Base-by-base conservation (phyloP, 208 protist species). In the Trypanosoma brucei region DNA sequence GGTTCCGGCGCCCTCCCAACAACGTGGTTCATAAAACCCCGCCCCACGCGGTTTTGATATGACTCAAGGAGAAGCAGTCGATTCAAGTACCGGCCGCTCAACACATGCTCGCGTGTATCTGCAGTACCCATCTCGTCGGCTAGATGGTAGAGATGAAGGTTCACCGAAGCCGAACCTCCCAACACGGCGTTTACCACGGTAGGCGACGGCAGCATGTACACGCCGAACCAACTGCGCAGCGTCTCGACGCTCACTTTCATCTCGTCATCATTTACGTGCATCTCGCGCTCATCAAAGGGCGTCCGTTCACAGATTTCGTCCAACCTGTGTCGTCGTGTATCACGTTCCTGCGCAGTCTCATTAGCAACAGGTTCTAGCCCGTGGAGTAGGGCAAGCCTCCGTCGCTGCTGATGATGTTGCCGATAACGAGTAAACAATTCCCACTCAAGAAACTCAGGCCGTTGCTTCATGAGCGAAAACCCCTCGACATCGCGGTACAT, bases 391-490 rank as follows among this genome's bases (percentile, higher is more conserved):
- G 90, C 90, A 44, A 96, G 59, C 35, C 80, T 78, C 33, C 90
- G 82, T 22, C 90, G 85, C 68, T 96, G 90, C 64, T 92, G 69
- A 71, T 92, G 82, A 70, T 96, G 90, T 8, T 85, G 86, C 49
- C 90, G 84, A 64, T 96, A 94, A 49, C 90, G 84, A 30, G 78
- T 84, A 63, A 96, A 96, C 38, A 96, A 80, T 70, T 93, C 90
- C 87, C 86, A 96, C 76, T 96, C 86, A 14, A 92, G 72, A 61
- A 84, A 81, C 44, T 93, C 86, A 0, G 86, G 90, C 1, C 87
- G 75, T 66, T 90, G 84, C 67, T 82, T 82, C 72, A 93, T 86
- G 1, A 96, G 75, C 1, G 90, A 82, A 68, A 96, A 94, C 54
- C 90, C 90, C 48, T 92, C 83, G 36, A 85, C 78, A 72, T 96